phyloP scores from a whole-genome alignment of 2,329 filamentous ascomycete genomes.

The Delphinella strobiligena region DNA sequence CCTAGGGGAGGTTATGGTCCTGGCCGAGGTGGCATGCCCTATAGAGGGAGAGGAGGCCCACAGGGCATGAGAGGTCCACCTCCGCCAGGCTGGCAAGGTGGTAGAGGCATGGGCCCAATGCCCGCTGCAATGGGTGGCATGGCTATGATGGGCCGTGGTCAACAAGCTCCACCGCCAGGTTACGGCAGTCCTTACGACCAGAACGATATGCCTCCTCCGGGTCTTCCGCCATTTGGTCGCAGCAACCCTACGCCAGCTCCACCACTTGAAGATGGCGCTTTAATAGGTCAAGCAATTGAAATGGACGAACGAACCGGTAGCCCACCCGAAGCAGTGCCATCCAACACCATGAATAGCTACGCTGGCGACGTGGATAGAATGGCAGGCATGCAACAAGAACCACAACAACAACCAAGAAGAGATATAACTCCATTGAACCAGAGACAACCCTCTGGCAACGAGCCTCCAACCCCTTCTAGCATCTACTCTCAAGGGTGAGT shows the following conservation, averaged over 20 bases:
- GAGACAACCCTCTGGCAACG: constrained; percentile 54
- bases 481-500: constrained; percentile 65
- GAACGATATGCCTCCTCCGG: constrained; percentile 19
- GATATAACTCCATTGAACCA: constrained; percentile 47
- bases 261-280: constrained; percentile 10
- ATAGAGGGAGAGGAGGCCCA: constrained; percentile 21
- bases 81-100: constrained; percentile 19
- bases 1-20: constrained; percentile 32
- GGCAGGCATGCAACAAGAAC: constrained; percentile 55
- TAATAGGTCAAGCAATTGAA: constrained; percentile 57
- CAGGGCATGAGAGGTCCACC: constrained; percentile 20
- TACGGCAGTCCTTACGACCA: constrained; percentile 17
- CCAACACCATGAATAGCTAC: constrained; percentile 17
- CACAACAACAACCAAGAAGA: constrained; percentile 2
- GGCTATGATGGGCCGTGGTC: constrained; percentile 30
- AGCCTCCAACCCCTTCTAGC: constrained; percentile 54
- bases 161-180: constrained; percentile 30
- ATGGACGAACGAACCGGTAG: constrained; percentile 62
- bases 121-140: constrained; percentile 15
- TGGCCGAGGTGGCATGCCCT: constrained; percentile 3
- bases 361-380: constrained; percentile 60
- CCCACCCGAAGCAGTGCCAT: constrained; percentile 24
- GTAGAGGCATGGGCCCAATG: constrained; percentile 21
- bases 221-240: constrained; percentile 6
- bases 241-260: constrained; percentile 9